Base-by-base conservation (phyloP, 2,329 filamentous ascomycete genomes). In the Sporothrix euskadiensis region DNA sequence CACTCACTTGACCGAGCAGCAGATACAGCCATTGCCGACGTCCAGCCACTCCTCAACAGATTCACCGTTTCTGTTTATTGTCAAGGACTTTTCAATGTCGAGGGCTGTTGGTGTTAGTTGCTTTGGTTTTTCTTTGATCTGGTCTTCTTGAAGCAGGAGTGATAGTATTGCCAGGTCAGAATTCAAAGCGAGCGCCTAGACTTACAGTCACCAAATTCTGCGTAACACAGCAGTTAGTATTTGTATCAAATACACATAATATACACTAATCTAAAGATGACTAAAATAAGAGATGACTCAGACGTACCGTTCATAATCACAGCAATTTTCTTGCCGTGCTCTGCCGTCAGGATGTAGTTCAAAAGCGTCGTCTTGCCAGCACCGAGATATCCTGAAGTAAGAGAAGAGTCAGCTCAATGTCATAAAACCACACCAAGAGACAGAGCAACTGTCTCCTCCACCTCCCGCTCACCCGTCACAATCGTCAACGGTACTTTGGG, bases 301-400 rank as follows among this genome's bases (percentile, higher is more conserved):
- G 32, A 56, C 78, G 61, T 75, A 84, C 93, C 94, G 82, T 99
- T 99, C 84, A 99, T 89, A 73, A 99, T 98, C 16, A 99, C 96
- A 12, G 96, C 96, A 81, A 99, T 96, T 79, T 94, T 97, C 86
- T 98, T 98, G 81, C 95, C 95, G 86, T 99, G 96, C 75, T 95
- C 91, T 73, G 94, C 94, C 39, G 92, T 97, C 71, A 99, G 85
- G 75, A 99, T 98, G 81, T 98, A 97, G 81, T 99, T 98, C 74
- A 99, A 85, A 41, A 98, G 83, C 0, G 95, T 98, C 0, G 95
- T 98, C 83, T 99, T 99, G 22, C 96, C 96, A 9, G 96, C 94
- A 22, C 96, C 96, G 4, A 99, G 88, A 79, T 99, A 99, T 3
- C 96, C 94, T 96, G 75, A 39, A 12, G 1, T 2, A 8, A n/a